phyloP scores from a whole-genome alignment of 495 filamentous ascomycete species.

The Trichocladium uniseriatum region DNA sequence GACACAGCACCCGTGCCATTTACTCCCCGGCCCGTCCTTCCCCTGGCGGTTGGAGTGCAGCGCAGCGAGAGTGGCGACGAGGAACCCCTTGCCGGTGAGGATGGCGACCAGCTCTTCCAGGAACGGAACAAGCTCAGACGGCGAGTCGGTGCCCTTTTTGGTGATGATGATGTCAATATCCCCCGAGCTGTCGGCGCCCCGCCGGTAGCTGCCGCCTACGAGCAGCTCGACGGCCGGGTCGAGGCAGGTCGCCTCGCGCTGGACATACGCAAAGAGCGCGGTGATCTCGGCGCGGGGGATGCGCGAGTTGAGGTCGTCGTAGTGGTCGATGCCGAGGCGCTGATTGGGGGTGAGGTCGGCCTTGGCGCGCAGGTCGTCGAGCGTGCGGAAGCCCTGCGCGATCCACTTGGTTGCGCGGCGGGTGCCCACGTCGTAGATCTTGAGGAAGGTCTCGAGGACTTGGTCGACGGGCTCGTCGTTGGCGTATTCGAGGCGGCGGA shows the following conservation, averaged over 20 bases:
- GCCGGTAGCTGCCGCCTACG: conserved; percentile 78
- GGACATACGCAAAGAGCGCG: conserved; percentile 59
- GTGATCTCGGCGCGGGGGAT: conserved; percentile 76
- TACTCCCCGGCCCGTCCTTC: conserved; percentile 40
- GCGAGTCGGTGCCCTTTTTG: conserved; percentile 48
- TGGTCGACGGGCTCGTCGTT: conserved; percentile 54
- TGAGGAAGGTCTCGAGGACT: conserved; percentile 57
- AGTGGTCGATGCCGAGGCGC: conserved; percentile 67
- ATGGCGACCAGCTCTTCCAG: conserved; percentile 54
- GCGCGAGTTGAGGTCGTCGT: conserved; percentile 71
- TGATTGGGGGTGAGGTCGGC: conserved; percentile 66
- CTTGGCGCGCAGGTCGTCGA: conserved; percentile 59
- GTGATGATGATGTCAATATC: conserved; percentile 89
- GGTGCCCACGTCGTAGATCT: conserved; percentile 73
- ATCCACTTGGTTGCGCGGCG: conserved; percentile 68
- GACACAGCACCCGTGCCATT: conserved; percentile 85
- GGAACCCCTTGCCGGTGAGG: conserved; percentile 53
- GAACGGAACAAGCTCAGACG: conserved; percentile 54
- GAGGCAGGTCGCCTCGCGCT: conserved; percentile 47
- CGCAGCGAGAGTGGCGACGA: conserved; percentile 39
- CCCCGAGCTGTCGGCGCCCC: conserved; percentile 61
- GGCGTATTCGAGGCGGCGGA: conserved; percentile 62
- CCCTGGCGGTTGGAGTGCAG: conserved; percentile 21
- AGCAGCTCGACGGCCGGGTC: conserved; percentile 56
- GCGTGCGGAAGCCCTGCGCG: conserved; percentile 60